A percentile compares a stretch with the other conserved stretches of the same genome.
Conservation (phyloP, 2,329 filamentous ascomycete species). For the Phaeosphaeriaceae sp. region DNA sequence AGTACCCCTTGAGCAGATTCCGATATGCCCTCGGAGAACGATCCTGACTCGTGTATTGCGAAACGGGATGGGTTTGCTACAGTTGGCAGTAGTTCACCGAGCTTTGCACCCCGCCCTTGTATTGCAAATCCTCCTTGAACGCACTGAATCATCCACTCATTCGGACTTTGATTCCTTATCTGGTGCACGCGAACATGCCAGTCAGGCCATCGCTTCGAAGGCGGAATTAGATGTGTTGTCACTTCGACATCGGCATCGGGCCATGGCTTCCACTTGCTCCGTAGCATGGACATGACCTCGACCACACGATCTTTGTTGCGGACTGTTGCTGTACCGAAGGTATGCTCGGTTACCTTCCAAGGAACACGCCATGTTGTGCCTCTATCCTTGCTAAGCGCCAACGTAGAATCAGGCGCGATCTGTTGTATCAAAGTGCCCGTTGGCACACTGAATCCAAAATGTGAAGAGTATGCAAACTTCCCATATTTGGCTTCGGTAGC, state of each 20-base stretch:
- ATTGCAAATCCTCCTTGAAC: conserved; percentile 41
- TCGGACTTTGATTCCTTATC: conserved; percentile 15
- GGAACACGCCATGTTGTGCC: conserved; percentile 51
- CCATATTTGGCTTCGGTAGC: conserved; percentile 46
- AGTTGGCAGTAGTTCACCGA: conserved; percentile 26
- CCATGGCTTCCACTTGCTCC: conserved; percentile 40
- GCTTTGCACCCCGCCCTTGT: conserved; percentile 28
- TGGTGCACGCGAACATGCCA: conserved; percentile 37
- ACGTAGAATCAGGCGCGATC: conserved; percentile 50
- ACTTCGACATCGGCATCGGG: conserved; percentile 34
- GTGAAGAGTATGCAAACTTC: conserved; percentile 46
- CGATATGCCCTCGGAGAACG: conserved; percentile 28
- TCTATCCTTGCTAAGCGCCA: conserved; percentile 48
- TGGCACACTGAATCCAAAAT: conserved; percentile 49
- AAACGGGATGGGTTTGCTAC: background rate
- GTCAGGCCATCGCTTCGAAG: conserved; percentile 34
- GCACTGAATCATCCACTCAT: conserved; percentile 4
- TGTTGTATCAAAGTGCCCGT: conserved; percentile 49
- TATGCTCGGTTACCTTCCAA: conserved; percentile 34
- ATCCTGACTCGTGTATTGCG: background rate
- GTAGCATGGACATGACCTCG: conserved; percentile 19
- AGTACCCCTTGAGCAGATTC: conserved; percentile 13
- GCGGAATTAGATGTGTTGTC: conserved; percentile 29
- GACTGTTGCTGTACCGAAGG: conserved; percentile 3
- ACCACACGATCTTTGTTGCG: background rate